A percentile compares a stretch with the other conserved stretches of the same genome.
These are phyloP conservation scores for Tuber microsphaerosporum DNA, from an alignment of 495 filamentous ascomycete species.

Conservation along the genomic window DNA sequence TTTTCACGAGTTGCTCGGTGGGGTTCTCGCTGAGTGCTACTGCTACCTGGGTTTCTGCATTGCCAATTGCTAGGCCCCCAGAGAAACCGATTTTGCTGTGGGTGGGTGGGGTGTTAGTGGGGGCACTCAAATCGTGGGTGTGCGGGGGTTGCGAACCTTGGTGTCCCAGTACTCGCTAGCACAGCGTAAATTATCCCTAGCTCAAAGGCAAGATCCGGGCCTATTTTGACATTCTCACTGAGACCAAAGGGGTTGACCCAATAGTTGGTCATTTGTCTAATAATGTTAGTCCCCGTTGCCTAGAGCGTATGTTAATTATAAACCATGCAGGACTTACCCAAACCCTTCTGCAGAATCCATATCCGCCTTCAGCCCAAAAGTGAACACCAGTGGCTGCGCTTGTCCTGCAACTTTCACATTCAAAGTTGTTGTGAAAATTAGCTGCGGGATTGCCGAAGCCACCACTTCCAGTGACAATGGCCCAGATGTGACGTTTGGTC, in stretches of 20 bases:
- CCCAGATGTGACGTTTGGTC: constrained; percentile 23
- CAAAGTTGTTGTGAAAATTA: constrained; percentile 17
- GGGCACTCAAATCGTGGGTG: background rate
- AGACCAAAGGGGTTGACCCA: constrained; percentile 31
- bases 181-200: constrained; percentile 24
- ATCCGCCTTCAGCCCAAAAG: constrained; percentile 30
- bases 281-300: background rate
- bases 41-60: constrained; percentile 20
- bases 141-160: constrained; percentile 12
- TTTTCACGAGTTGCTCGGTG: constrained; percentile 21
- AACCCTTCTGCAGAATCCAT: constrained; percentile 18
- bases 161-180: constrained; percentile 20
- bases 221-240: constrained; percentile 25
- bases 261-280: constrained; percentile 25
- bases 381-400: constrained; percentile 27
- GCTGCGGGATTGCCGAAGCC: constrained; percentile 15
- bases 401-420: constrained; percentile 22
- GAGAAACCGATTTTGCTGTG: constrained; percentile 23
- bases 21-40: constrained; percentile 29
- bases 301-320: no score
- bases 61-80: constrained; percentile 28
- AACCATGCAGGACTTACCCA: constrained; percentile 5
- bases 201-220: constrained; percentile 30
- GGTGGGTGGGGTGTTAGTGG: background rate
- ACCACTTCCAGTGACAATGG: constrained; percentile 26